phyloP scores from a whole-genome alignment of 2,329 filamentous ascomycete species.

The Penicillium griseofulvum region DNA sequence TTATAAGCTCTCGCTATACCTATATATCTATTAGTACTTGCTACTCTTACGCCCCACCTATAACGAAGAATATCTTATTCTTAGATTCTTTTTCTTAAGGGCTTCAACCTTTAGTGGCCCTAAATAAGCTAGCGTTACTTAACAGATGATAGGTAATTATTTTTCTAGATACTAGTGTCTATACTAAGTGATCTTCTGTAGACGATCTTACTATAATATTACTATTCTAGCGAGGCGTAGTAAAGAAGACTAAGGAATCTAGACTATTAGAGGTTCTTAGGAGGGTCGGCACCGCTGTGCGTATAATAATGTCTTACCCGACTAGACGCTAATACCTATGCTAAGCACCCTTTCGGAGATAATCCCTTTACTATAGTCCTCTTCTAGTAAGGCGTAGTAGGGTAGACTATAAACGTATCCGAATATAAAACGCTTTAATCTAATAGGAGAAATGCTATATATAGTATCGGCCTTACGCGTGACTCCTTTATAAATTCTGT shows the following conservation, averaged over 20 bases:
- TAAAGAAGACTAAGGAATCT: neutral
- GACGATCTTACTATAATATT: neutral
- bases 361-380: neutral
- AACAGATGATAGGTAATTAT: neutral
- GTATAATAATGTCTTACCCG: neutral
- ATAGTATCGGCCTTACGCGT: neutral
- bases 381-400: neutral
- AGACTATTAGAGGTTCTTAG: neutral
- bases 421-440: slow-evolving; percentile 2
- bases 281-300: neutral
- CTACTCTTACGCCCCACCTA: slow-evolving; percentile 2
- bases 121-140: neutral
- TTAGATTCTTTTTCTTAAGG: neutral
- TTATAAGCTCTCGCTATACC: neutral
- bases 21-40: neutral
- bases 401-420: neutral
- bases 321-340: neutral
- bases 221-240: neutral
- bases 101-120: neutral
- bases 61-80: slow-evolving; percentile 4
- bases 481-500: neutral
- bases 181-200: neutral
- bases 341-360: neutral
- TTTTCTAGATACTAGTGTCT: neutral
- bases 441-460: neutral